Evolutionary conservation across 495 filamentous ascomycete genomes (phyloP).

Genomic region (Podospora pseudoanserina): DNA sequence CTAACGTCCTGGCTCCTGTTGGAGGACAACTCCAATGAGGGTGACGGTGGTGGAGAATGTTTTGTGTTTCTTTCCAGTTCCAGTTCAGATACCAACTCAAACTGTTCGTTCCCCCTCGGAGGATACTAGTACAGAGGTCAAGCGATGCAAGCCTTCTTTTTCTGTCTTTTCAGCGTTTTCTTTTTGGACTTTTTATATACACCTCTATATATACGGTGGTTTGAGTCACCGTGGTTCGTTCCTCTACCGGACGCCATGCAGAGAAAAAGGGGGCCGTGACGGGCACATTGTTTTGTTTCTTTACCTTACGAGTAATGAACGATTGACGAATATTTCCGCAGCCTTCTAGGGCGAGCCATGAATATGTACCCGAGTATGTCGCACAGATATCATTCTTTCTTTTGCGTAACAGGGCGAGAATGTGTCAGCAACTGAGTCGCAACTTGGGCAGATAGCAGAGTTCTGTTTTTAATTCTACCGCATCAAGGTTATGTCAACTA

Average conservation of each 20-base stretch:
- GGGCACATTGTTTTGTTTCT: neutral
- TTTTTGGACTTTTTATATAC: neutral
- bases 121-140: neutral
- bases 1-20: neutral
- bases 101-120: neutral
- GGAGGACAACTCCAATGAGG: neutral
- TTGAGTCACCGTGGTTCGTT: neutral
- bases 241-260: neutral
- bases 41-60: neutral
- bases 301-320: neutral
- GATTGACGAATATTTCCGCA: neutral
- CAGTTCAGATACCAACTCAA: constrained; percentile 7
- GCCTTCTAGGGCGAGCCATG: neutral
- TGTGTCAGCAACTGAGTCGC: too few relatives aligned
- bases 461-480: too few relatives aligned
- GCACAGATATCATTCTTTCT: neutral
- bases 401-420: neutral
- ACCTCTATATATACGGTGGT: neutral
- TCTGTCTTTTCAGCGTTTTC: neutral
- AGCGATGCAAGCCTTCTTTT: neutral
- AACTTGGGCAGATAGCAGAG: too few relatives aligned
- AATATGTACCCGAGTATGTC: neutral
- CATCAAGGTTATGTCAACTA: too few relatives aligned
- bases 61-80: constrained; percentile 3
- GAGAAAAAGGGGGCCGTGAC: neutral